These are phyloP conservation scores for Plasmodium inui DNA, from an alignment of 169 alveolate species.

Conservation along the genomic window DNA sequence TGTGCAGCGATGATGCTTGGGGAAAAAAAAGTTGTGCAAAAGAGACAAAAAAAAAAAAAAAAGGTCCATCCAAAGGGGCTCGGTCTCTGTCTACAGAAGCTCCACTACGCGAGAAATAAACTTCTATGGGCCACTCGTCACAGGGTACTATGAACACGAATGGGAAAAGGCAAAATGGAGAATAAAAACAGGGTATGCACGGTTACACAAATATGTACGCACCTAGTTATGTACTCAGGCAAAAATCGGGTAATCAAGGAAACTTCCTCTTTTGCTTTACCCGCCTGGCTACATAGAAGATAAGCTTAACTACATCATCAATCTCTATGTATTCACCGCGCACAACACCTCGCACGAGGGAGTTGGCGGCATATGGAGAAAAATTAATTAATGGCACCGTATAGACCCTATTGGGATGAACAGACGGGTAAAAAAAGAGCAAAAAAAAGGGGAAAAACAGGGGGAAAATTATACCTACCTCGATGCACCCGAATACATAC, in stretches of 20 bases:
- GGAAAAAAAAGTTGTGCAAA: not conserved
- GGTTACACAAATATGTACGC: not conserved
- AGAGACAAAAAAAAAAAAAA: not conserved
- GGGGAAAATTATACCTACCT: not conserved
- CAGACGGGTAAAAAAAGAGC: not conserved
- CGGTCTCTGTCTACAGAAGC: not conserved
- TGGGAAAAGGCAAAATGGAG: not conserved
- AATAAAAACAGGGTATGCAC: not conserved
- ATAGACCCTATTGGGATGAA: not conserved
- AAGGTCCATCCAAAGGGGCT: not conserved
- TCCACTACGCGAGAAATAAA: not conserved
- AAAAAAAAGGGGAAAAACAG: not conserved
- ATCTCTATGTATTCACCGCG: not conserved
- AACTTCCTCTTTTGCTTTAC: not conserved
- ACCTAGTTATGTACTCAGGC: not conserved
- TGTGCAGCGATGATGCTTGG: not conserved
- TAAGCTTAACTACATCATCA: not conserved
- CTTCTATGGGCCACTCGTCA: not conserved
- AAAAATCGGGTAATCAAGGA: not conserved
- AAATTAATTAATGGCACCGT: not conserved
- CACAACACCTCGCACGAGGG: not conserved
- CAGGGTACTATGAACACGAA: not conserved
- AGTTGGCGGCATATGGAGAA: not conserved
- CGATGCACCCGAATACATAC: not conserved
- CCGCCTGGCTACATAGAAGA: not conserved